A percentile compares a stretch with the other conserved stretches of the same genome.
Evolutionary conservation across 768 basidiomycete genomes (phyloP).

Genomic region (Boletus tomentosulus): DNA sequence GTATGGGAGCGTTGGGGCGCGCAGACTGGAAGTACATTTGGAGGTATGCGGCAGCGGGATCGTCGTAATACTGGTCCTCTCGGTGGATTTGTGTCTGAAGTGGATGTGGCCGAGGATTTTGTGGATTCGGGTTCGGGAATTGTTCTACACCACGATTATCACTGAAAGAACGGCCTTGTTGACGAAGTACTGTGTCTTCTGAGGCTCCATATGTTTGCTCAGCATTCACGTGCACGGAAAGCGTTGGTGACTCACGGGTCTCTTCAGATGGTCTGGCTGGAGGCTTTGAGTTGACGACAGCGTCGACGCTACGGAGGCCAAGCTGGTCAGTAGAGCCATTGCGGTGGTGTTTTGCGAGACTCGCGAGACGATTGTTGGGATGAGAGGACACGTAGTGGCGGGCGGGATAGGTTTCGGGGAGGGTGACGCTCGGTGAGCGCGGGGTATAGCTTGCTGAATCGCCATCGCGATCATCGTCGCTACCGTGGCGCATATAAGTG

Average conservation of each 20-base stretch:
- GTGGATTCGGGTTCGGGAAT: conserved; percentile 13
- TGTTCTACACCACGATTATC: conserved; percentile 22
- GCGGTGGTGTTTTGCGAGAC: conserved; percentile 47
- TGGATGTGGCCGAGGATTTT: conserved; percentile 35
- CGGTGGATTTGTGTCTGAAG: conserved; percentile 40
- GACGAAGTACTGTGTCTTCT: conserved; percentile 20
- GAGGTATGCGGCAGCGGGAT: conserved; percentile 55
- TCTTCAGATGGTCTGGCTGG: conserved; percentile 24
- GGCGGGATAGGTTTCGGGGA: conserved; percentile 45
- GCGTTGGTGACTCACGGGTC: conserved; percentile 23
- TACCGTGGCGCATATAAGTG: conserved; percentile 32
- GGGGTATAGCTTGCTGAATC: conserved; percentile 62
- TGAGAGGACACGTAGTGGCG: conserved; percentile 31
- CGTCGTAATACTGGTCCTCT: conserved; percentile 63
- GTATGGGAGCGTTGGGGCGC: conserved; percentile 72
- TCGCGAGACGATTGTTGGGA: conserved; percentile 29
- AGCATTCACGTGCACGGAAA: conserved; percentile 11
- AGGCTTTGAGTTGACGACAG: conserved; percentile 48
- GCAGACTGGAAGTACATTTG: conserved; percentile 55
- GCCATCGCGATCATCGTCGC: conserved; percentile 37
- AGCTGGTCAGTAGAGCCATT: conserved; percentile 60
- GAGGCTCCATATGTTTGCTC: conserved; percentile 6
- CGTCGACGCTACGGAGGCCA: conserved; percentile 56
- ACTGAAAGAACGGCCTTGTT: conserved; percentile 16
- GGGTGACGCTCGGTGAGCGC: conserved; percentile 57